Evolutionary conservation across 495 filamentous ascomycete species (phyloP).

Genomic region (Talaromyces borbonicus): DNA sequence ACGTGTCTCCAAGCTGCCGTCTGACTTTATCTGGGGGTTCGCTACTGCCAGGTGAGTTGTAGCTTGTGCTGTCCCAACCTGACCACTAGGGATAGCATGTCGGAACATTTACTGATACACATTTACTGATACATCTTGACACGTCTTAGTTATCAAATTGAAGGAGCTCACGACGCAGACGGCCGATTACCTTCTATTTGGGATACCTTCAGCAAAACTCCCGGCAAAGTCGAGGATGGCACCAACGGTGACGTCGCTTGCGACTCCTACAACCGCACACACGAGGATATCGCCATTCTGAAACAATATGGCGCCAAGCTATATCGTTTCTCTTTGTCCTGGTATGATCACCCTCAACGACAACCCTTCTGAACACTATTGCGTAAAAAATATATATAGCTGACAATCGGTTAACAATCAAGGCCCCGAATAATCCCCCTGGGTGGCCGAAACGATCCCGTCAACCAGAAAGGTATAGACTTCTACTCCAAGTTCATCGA

Average conservation of each 20-base stretch:
- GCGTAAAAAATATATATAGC: not conserved
- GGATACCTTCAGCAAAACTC: constrained; percentile 65
- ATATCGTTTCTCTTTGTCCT: constrained; percentile 70
- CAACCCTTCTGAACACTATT: too few species aligned
- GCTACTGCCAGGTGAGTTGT: constrained; percentile 67
- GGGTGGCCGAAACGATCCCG: constrained; percentile 35
- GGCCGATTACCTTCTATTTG: constrained; percentile 67
- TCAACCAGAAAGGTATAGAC: constrained; percentile 38
- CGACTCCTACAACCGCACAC: constrained; percentile 65
- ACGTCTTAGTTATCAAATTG: constrained; percentile 58
- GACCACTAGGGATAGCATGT: too few species aligned
- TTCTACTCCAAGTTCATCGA: constrained; percentile 42
- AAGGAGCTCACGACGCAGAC: constrained; percentile 57
- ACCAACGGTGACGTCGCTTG: constrained; percentile 60
- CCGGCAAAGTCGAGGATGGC: constrained; percentile 65
- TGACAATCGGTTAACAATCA: not conserved
- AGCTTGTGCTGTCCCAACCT: too few species aligned
- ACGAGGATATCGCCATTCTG: constrained; percentile 63
- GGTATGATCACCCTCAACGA: too few species aligned
- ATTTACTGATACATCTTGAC: not conserved
- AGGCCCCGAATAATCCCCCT: constrained; percentile 63
- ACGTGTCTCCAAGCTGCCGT: constrained; percentile 40
- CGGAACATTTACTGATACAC: not conserved
- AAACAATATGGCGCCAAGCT: constrained; percentile 53
- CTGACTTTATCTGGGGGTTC: constrained; percentile 76